phyloP scores from a whole-genome alignment of 2,329 filamentous ascomycete species.

The Microsporum ferrugineum region DNA sequence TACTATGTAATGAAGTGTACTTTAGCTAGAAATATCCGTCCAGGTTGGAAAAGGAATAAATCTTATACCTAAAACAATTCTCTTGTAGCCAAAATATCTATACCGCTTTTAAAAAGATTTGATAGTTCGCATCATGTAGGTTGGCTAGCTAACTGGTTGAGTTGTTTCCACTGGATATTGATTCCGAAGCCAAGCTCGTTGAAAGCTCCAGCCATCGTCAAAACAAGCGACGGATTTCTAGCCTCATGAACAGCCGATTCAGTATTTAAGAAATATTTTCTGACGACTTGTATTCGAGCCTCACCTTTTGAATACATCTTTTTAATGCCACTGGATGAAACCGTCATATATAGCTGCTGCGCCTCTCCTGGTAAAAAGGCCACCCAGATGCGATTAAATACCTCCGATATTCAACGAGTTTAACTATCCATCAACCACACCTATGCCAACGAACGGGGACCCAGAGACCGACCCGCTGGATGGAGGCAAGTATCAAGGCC shows the following conservation, averaged over 20 bases:
- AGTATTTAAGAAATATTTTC: not conserved
- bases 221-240: not conserved
- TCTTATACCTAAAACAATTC: not conserved
- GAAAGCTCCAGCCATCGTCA: not conserved
- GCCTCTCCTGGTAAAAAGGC: not conserved
- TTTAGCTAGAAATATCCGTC: conserved; percentile 2
- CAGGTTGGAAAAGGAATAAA: not conserved
- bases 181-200: not conserved
- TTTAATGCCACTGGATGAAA: not conserved
- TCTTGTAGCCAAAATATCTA: not conserved
- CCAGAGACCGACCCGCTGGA: conserved; percentile 32
- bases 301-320: not conserved
- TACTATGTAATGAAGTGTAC: not conserved
- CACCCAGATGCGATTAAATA: conserved; percentile 1
- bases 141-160: not conserved
- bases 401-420: not conserved
- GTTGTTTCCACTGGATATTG: not conserved
- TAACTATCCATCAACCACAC: conserved; percentile 15
- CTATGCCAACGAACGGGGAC: conserved; percentile 30
- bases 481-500: conserved; percentile 29
- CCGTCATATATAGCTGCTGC: not conserved
- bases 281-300: not conserved
- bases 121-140: not conserved
- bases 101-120: not conserved
- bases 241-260: not conserved